Base-by-base conservation (phyloP, 495 filamentous ascomycete species). In the Hyaloscypha bicolor region DNA sequence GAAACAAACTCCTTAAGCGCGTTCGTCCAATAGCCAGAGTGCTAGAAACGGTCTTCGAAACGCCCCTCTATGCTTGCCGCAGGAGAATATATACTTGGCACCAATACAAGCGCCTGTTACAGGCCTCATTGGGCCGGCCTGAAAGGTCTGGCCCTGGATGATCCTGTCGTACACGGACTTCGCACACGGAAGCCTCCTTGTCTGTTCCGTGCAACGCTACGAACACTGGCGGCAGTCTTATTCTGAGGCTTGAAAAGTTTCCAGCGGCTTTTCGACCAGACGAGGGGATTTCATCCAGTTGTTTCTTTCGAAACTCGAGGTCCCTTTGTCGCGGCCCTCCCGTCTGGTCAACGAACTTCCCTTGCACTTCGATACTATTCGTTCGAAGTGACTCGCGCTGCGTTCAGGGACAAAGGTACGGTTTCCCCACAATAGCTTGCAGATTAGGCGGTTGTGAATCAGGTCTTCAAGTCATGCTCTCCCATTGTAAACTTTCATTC, bases 31-130 rank as follows among this genome's bases (percentile, higher is more conserved):
- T 73, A 56, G 39, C 21, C 39, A n/a, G 25, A 0, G 35, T n/a
- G 42, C 33, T 21, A 59, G 6, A 60, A n/a, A 63, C 25, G 0
- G 2, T 16, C 56, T 33, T 67, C 67, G 61, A 67, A 67, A 66
- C 65, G 37, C 12, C 59, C 48, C 30, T 35, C 33, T 37, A 57
- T 21, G 22, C 42, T 59, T 62, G 25, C 56, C 60, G 63, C 55
- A 60, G 56, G 33, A 68, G 55, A 21, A 25, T n/a, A 30, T 39
- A 12, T 29, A 14, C 64, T 61, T 68, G 64, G 65, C 59, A 35
- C 12, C 69, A 21, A 69, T 67, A 66, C 70, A 69, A 67, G 67
- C 66, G 70, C 66, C 14, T n/a, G 53, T 69, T 56, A 55, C 45
- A 67, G 55, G 42, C 61, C 16, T 59, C 19, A 72, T 67, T 66